Conservation (phyloP, 2,329 filamentous ascomycete species). For the Pseudocercospora macadamiae region DNA sequence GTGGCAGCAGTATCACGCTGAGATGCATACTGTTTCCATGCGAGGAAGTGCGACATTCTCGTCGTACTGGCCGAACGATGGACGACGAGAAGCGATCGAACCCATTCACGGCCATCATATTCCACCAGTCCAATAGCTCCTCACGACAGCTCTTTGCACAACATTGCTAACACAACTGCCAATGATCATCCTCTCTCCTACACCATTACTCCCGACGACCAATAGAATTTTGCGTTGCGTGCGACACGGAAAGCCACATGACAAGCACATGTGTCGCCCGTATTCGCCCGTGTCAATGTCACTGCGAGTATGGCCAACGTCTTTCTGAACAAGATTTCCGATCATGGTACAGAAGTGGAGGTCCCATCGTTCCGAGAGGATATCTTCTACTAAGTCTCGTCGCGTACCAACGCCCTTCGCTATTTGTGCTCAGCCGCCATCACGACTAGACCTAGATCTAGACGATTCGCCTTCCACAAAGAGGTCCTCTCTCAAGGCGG, state of each 20-base stretch:
- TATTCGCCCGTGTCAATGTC: background rate
- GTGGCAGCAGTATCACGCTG: too few relatives aligned
- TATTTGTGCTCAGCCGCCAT: background rate
- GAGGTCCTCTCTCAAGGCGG: conserved; percentile 28
- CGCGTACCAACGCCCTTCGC: too few relatives aligned
- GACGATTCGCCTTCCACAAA: conserved; percentile 4
- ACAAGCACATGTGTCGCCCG: background rate
- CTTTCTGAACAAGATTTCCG: background rate
- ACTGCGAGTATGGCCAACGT: background rate
- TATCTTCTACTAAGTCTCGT: too few relatives aligned
- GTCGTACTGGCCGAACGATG: too few relatives aligned
- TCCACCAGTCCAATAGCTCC: background rate
- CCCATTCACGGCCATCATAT: too few relatives aligned
- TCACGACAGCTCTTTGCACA: background rate
- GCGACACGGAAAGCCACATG: background rate
- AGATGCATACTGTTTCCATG: too few relatives aligned
- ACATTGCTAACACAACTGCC: background rate
- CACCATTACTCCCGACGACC: background rate
- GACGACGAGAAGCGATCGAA: too few relatives aligned
- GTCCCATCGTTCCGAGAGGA: too few relatives aligned
- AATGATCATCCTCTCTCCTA: background rate
- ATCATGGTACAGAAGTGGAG: background rate
- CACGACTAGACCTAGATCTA: conserved; percentile 8
- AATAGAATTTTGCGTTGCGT: background rate
- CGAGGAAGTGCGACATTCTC: too few relatives aligned